These are phyloP conservation scores for Penstemon eatonii DNA, from an alignment of 257 asterid species.

Conservation along the genomic window DNA sequence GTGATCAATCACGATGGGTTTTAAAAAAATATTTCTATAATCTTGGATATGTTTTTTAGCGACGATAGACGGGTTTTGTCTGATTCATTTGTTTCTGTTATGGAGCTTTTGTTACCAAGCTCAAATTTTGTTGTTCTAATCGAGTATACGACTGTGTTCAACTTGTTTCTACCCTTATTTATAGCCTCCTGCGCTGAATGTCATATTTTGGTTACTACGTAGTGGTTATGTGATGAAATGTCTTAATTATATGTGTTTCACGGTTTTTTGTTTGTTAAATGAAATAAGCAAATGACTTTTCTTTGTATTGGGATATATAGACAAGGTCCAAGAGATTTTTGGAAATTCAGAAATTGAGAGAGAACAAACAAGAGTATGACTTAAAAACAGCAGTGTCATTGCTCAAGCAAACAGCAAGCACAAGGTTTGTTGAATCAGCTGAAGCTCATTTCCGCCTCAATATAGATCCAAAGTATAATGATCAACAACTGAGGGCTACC, in stretches of 20 bases:
- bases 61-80: conserved; percentile 8
- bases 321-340: conserved; percentile 92
- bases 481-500: conserved; percentile 97
- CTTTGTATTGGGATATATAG: conserved; percentile 41
- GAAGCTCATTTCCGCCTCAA: conserved; percentile 99
- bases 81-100: background rate
- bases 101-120: conserved; percentile 5
- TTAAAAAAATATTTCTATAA: background rate
- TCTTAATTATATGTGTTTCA: background rate
- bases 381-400: conserved; percentile 70
- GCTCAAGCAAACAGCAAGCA: conserved; percentile 72
- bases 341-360: conserved; percentile 89
- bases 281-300: conserved; percentile 17
- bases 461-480: conserved; percentile 95
- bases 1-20: no score
- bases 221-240: background rate
- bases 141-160: background rate
- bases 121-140: background rate
- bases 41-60: conserved; percentile 4
- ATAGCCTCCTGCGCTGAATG: background rate
- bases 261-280: background rate
- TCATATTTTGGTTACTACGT: background rate
- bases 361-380: conserved; percentile 81
- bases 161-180: conserved; percentile 1
- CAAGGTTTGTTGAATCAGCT: conserved; percentile 81